phyloP scores from a whole-genome alignment of 108 stramenopile genomes.

The Cylindrotheca fusiformis region DNA sequence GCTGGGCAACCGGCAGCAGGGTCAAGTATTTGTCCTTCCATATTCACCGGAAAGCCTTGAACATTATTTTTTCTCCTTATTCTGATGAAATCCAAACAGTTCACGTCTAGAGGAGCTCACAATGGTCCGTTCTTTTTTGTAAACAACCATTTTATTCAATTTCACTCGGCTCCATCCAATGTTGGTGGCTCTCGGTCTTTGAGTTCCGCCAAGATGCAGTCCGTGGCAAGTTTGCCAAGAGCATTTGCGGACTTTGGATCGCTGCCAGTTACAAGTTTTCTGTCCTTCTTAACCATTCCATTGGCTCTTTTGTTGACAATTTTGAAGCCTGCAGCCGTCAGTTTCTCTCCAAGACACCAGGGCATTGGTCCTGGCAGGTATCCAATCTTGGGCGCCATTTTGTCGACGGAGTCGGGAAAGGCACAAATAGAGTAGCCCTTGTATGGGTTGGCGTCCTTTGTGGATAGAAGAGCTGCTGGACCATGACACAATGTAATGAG shows the following conservation, averaged over 20 bases:
- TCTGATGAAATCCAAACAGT: too few relatives aligned
- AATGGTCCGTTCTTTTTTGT: too few relatives aligned
- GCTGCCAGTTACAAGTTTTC: slow-evolving; percentile 26
- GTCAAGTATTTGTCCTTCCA: too few relatives aligned
- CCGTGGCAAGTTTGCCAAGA: too few relatives aligned
- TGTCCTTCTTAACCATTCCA: slow-evolving; percentile 12
- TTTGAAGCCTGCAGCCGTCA: slow-evolving; percentile 6
- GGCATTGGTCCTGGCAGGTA: slow-evolving; percentile 24
- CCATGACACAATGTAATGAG: slow-evolving; percentile 30
- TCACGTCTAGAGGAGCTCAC: too few relatives aligned
- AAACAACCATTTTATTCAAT: too few relatives aligned
- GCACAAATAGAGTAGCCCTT: slow-evolving; percentile 17
- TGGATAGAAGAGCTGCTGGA: slow-evolving; percentile 23
- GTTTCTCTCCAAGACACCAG: slow-evolving; percentile 20
- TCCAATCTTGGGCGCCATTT: slow-evolving; percentile 17
- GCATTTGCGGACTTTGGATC: slow-evolving; percentile 24
- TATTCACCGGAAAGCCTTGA: too few relatives aligned
- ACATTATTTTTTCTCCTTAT: too few relatives aligned
- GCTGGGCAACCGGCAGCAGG: too few relatives aligned
- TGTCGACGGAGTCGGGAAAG: slow-evolving; percentile 27
- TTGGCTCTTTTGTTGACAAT: slow-evolving; percentile 13
- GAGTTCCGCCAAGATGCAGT: too few relatives aligned
- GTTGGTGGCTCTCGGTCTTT: too few relatives aligned
- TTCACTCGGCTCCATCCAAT: too few relatives aligned
- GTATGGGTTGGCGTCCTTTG: slow-evolving; percentile 8